A percentile compares a stretch with the other conserved stretches of the same genome.
Evolutionary conservation across 495 filamentous ascomycete genomes (phyloP).

Genomic region (Cercophora samala): DNA sequence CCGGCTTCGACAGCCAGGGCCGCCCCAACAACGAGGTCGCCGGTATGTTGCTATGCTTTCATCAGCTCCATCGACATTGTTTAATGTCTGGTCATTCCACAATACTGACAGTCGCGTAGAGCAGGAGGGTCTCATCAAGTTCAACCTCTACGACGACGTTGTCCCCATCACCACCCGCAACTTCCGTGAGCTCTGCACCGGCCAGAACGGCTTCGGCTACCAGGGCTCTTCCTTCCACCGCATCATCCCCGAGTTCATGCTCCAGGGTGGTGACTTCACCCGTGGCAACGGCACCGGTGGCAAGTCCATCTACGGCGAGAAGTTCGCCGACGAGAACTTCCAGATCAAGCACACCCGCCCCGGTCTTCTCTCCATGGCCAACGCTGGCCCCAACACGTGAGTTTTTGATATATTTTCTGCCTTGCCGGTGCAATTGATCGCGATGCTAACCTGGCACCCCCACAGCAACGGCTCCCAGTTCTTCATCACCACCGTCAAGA

Average conservation of each 20-base stretch:
- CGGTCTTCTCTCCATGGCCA: slow-evolving; percentile 77
- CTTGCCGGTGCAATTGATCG: background rate
- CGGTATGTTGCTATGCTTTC: slow-evolving; percentile 49
- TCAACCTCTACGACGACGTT: slow-evolving; percentile 81
- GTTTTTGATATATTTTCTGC: slow-evolving; percentile 21
- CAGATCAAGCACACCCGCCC: slow-evolving; percentile 57
- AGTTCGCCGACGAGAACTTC: slow-evolving; percentile 83
- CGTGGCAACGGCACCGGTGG: slow-evolving; percentile 85
- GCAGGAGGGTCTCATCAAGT: slow-evolving; percentile 78
- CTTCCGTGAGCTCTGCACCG: slow-evolving; percentile 92
- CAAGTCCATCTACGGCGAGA: slow-evolving; percentile 84
- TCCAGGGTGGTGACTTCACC: slow-evolving; percentile 99
- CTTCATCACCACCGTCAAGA: slow-evolving; percentile 71
- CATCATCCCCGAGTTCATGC: slow-evolving; percentile 96
- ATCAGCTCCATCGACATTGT: background rate
- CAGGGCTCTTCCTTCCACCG: slow-evolving; percentile 88
- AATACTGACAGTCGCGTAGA: slow-evolving; percentile 41
- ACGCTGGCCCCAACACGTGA: slow-evolving; percentile 76
- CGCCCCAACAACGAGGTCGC: slow-evolving; percentile 50
- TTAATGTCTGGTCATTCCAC: background rate
- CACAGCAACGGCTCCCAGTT: slow-evolving; percentile 72
- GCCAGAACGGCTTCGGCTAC: slow-evolving; percentile 83
- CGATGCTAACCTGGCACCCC: background rate
- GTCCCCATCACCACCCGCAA: slow-evolving; percentile 92
- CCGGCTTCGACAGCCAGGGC: slow-evolving; percentile 45